phyloP scores from a whole-genome alignment of 176 grass and related monocot genomes.

The Urochloa ruziziensis region DNA sequence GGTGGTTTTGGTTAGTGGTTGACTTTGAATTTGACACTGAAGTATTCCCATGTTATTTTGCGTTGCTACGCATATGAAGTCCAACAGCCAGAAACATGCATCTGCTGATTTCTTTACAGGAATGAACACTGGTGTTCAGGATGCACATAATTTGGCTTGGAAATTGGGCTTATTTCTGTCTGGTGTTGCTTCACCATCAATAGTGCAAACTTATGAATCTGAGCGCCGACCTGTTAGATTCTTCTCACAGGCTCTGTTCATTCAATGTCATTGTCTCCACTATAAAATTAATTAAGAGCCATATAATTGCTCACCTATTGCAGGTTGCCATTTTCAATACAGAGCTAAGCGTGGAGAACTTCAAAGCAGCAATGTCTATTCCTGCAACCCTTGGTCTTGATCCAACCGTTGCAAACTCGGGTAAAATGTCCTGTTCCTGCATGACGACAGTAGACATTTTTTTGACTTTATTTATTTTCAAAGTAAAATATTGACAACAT shows the following conservation, averaged over 20 bases:
- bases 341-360: constrained; percentile 80
- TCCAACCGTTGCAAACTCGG: constrained; percentile 91
- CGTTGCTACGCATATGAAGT: neutral
- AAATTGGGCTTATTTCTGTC: constrained; percentile 66
- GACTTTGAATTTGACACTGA: constrained; percentile 6
- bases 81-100: neutral
- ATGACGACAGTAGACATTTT: constrained; percentile 1
- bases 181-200: constrained; percentile 59
- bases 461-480: neutral
- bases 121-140: constrained; percentile 98
- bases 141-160: constrained; percentile 96
- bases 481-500: neutral
- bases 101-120: constrained; percentile 51
- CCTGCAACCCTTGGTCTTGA: constrained; percentile 88
- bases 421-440: constrained; percentile 26
- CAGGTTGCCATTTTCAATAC: constrained; percentile 96
- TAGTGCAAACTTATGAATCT: constrained; percentile 79
- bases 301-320: constrained; percentile 33
- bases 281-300: constrained; percentile 17
- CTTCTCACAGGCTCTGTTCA: constrained; percentile 17
- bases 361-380: constrained; percentile 94
- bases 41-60: constrained; percentile 12
- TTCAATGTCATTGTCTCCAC: constrained; percentile 1
- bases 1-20: constrained; percentile 81
- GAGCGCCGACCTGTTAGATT: constrained; percentile 78